phyloP scores from a whole-genome alignment of 2,329 filamentous ascomycete species.

The Verticillium zaregamsianum region DNA sequence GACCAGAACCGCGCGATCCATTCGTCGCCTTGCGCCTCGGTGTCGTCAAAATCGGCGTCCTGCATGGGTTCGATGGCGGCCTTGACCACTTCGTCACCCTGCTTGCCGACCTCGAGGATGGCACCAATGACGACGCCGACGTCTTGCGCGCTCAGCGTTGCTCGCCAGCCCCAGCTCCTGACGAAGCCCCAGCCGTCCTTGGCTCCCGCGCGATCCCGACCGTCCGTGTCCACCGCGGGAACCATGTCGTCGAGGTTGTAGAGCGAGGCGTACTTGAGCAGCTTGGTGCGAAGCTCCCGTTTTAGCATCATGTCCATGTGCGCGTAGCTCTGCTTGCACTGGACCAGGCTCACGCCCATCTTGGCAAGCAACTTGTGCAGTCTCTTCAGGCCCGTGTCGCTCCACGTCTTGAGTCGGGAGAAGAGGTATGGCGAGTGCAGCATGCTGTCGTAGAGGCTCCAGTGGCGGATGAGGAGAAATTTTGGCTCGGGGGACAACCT shows the following conservation, averaged over 20 bases:
- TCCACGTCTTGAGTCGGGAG: slow-evolving; percentile 90
- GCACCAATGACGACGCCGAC: slow-evolving; percentile 91
- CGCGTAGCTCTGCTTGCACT: slow-evolving; percentile 93
- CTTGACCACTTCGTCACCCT: slow-evolving; percentile 30
- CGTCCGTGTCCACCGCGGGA: slow-evolving; percentile 69
- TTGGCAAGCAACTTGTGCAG: slow-evolving; percentile 93
- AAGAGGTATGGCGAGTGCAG: slow-evolving; percentile 94
- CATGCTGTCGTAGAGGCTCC: slow-evolving; percentile 98
- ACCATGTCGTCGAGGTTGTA: slow-evolving; percentile 95
- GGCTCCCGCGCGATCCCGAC: slow-evolving; percentile 62
- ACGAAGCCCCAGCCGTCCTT: slow-evolving; percentile 98
- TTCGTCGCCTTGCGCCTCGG: slow-evolving; percentile 53
- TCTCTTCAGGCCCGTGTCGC: slow-evolving; percentile 79
- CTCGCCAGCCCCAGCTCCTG: slow-evolving; percentile 95
- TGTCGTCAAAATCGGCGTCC: slow-evolving; percentile 42
- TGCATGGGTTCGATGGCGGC: slow-evolving; percentile 25
- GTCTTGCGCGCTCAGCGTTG: slow-evolving; percentile 87
- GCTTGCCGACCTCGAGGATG: slow-evolving; percentile 83
- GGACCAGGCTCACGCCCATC: slow-evolving; percentile 91
- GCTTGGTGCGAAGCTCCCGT: slow-evolving; percentile 74
- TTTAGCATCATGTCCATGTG: slow-evolving; percentile 99
- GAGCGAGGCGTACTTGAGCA: slow-evolving; percentile 86
- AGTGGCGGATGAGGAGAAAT: slow-evolving; percentile 89
- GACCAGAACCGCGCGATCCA: slow-evolving; percentile 67
- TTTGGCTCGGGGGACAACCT: slow-evolving; percentile 89